These are phyloP conservation scores for Colletotrichum lupini DNA, from an alignment of 2,329 filamentous ascomycete species.

Conservation along the genomic window DNA sequence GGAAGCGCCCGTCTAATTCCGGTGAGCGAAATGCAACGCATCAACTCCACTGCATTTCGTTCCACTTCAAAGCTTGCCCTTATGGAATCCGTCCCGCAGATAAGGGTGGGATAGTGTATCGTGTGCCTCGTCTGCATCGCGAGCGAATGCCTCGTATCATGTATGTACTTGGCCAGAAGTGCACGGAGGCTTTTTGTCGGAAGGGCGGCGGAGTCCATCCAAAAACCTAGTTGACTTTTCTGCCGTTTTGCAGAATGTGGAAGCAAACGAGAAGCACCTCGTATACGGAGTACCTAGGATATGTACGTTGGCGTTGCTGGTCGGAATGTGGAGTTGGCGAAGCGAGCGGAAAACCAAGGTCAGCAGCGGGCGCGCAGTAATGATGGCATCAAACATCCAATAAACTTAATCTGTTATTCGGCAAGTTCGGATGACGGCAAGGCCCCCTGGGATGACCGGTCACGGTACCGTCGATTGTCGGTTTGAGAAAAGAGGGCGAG, in stretches of 20 bases:
- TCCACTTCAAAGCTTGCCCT: constrained; percentile 14
- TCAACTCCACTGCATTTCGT: constrained; percentile 10
- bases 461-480: background rate
- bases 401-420: constrained; percentile 18
- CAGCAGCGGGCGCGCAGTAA: background rate
- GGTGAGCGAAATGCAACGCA: background rate
- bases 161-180: background rate
- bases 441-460: background rate
- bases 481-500: constrained; percentile 22
- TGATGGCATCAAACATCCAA: constrained; percentile 26
- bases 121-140: constrained; percentile 11
- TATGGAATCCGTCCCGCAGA: background rate
- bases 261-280: background rate
- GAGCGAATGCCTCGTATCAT: background rate
- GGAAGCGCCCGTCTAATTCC: constrained; percentile 12
- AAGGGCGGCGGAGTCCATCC: background rate
- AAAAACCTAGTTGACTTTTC: background rate
- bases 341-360: background rate
- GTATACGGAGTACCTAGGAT: no score
- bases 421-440: constrained; percentile 31
- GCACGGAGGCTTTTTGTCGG: background rate
- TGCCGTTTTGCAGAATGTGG: background rate
- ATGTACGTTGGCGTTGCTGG: background rate
- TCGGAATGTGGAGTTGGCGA: background rate
- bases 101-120: background rate